Conservation (phyloP, 2,329 filamentous ascomycete species). For the Immersiporthe knoxdaviesiana region DNA sequence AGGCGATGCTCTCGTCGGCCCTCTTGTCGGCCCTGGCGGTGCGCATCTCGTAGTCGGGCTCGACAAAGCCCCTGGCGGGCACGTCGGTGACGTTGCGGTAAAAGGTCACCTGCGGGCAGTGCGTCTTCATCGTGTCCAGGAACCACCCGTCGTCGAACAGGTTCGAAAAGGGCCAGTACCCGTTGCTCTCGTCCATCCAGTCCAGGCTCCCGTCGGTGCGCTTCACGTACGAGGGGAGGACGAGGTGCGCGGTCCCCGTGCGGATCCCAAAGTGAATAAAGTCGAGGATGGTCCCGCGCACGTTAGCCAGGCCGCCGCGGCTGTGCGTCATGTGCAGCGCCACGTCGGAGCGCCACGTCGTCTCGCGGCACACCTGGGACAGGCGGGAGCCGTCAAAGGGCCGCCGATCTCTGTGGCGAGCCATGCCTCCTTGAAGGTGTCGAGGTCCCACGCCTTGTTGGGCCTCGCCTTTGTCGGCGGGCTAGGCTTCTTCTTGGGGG, state of each 20-base stretch:
- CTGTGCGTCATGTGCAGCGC: constrained; percentile 12
- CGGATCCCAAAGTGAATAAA: constrained; percentile 19
- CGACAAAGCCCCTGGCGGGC: background rate
- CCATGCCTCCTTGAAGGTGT: constrained; percentile 12
- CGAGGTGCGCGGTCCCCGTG: constrained; percentile 8
- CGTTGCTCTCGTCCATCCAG: constrained; percentile 21
- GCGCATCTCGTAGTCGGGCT: background rate
- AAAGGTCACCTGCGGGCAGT: constrained; percentile 20
- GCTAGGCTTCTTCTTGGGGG: background rate
- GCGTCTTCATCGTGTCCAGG: background rate
- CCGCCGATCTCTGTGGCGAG: constrained; percentile 21
- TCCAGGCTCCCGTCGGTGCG: constrained; percentile 17
- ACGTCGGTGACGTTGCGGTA: constrained; percentile 20
- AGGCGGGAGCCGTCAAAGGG: constrained; percentile 4
- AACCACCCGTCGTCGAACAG: constrained; percentile 16
- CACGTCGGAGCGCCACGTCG: constrained; percentile 12
- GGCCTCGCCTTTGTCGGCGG: background rate
- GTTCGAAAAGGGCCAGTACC: constrained; percentile 18
- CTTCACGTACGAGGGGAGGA: constrained; percentile 19
- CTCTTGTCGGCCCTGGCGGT: constrained; percentile 11
- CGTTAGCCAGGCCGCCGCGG: constrained; percentile 18
- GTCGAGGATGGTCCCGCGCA: constrained; percentile 20
- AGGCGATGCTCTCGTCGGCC: background rate
- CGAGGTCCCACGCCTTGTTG: background rate
- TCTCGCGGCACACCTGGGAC: background rate